phyloP scores from a whole-genome alignment of 2,329 filamentous ascomycete species.

The Metarhizium rileyi region DNA sequence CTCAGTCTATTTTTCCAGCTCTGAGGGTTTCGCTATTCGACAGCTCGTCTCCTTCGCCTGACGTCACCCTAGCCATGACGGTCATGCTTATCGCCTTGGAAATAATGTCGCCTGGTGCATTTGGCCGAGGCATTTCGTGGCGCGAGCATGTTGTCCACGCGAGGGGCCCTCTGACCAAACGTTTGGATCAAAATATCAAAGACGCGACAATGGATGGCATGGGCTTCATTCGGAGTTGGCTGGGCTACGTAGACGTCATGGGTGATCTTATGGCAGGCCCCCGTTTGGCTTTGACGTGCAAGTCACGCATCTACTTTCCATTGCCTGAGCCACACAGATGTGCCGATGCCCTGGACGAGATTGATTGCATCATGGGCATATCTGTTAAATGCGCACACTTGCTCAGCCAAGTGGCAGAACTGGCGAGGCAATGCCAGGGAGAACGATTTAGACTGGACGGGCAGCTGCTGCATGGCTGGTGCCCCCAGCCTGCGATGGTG shows the following conservation, averaged over 20 bases:
- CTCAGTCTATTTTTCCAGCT: constrained; percentile 66
- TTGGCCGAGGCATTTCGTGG: constrained; percentile 74
- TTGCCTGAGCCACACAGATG: background rate
- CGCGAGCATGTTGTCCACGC: constrained; percentile 69
- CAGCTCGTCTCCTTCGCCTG: constrained; percentile 52
- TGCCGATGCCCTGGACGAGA: constrained; percentile 39
- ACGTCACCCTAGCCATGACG: constrained; percentile 66
- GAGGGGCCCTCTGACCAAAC: constrained; percentile 61
- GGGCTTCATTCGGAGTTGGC: constrained; percentile 73
- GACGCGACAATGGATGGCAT: constrained; percentile 49
- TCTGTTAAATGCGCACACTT: constrained; percentile 62
- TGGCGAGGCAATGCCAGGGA: constrained; percentile 59
- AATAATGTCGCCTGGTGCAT: constrained; percentile 72
- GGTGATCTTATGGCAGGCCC: constrained; percentile 58
- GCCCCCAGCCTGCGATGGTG: constrained; percentile 33
- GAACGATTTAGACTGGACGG: constrained; percentile 46
- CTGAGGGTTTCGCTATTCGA: constrained; percentile 58
- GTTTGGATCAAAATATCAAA: constrained; percentile 30
- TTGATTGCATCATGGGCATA: constrained; percentile 64
- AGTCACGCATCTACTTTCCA: background rate
- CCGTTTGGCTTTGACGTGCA: background rate
- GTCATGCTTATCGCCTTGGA: constrained; percentile 80
- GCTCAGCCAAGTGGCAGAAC: constrained; percentile 63
- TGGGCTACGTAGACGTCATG: constrained; percentile 73
- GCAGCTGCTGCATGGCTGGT: constrained; percentile 39